A percentile compares a stretch with the other conserved stretches of the same genome.
These are phyloP conservation scores for Talaromyces amestolkiae DNA, from an alignment of 2,329 filamentous ascomycete species.

Conservation along the genomic window DNA sequence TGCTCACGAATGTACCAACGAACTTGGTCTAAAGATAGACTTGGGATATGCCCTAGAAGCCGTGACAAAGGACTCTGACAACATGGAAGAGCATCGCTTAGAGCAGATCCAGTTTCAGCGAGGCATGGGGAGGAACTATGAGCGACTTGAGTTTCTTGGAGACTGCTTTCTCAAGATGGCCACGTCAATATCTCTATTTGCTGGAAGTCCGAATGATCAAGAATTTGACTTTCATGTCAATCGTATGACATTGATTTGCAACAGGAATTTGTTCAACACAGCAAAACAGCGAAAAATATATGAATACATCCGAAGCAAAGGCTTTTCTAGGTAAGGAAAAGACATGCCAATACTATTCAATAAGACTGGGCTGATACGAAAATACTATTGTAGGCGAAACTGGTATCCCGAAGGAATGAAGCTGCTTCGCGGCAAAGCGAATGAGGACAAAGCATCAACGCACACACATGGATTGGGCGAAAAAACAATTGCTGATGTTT, in stretches of 20 bases:
- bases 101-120: conserved; percentile 71
- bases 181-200: conserved; percentile 83
- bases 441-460: conserved; percentile 46
- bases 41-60: conserved; percentile 78
- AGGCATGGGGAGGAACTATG: conserved; percentile 93
- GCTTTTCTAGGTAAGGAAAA: conserved; percentile 65
- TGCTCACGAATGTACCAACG: conserved; percentile 68
- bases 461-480: conserved; percentile 69
- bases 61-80: conserved; percentile 88
- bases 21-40: conserved; percentile 63
- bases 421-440: conserved; percentile 68
- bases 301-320: conserved; percentile 76
- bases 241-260: conserved; percentile 88
- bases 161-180: conserved; percentile 96
- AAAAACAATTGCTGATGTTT: conserved; percentile 92
- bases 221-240: conserved; percentile 88
- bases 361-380: not conserved
- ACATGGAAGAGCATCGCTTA: conserved; percentile 68
- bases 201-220: conserved; percentile 69
- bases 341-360: not conserved
- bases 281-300: conserved; percentile 65
- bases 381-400: conserved; percentile 51
- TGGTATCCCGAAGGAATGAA: conserved; percentile 87
- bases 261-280: conserved; percentile 79
- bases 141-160: conserved; percentile 87